Conservation (phyloP, 1,284 basidiomycete species). For the Cryptococcus jaspeensis region DNA sequence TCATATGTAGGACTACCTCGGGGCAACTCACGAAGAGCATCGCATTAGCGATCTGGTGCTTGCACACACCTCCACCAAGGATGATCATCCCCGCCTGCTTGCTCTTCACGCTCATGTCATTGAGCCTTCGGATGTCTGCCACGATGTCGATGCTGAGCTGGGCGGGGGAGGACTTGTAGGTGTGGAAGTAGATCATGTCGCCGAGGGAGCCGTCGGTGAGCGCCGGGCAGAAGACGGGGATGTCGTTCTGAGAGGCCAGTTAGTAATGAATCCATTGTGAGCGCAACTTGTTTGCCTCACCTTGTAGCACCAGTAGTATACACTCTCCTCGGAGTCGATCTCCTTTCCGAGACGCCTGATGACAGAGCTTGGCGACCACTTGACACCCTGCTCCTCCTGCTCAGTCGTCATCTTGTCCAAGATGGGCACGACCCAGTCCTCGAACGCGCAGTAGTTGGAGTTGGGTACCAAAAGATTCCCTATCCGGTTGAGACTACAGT, state of each 20-base stretch:
- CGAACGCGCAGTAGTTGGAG: slow-evolving; percentile 99
- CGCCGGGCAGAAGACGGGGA: slow-evolving; percentile 98
- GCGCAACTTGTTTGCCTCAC: slow-evolving; percentile 56
- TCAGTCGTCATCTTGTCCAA: slow-evolving; percentile 88
- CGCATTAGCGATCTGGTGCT: slow-evolving; percentile 98
- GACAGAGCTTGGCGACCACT: slow-evolving; percentile 92
- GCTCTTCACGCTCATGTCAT: slow-evolving; percentile 84
- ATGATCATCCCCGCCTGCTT: slow-evolving; percentile 98
- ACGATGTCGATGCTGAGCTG: slow-evolving; percentile 92
- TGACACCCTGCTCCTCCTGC: slow-evolving; percentile 58
- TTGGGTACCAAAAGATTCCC: slow-evolving; percentile 98
- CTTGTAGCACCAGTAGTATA: slow-evolving; percentile 99
- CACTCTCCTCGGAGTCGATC: slow-evolving; percentile 92
- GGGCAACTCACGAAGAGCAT: slow-evolving; percentile 84
- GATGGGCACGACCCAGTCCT: slow-evolving; percentile 97
- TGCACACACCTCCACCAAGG: slow-evolving; percentile 96
- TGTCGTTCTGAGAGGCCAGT: slow-evolving; percentile 70
- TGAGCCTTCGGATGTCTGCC: slow-evolving; percentile 85
- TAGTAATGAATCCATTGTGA: background rate
- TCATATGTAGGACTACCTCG: slow-evolving; percentile 9
- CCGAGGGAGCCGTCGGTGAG: slow-evolving; percentile 96
- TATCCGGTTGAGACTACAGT: slow-evolving; percentile 76
- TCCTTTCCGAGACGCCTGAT: slow-evolving; percentile 90
- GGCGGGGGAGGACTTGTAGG: slow-evolving; percentile 73
- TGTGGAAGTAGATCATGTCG: slow-evolving; percentile 99